These are phyloP conservation scores for Pythium oligandrum DNA, from an alignment of 352 stramenopile species.

Conservation along the genomic window DNA sequence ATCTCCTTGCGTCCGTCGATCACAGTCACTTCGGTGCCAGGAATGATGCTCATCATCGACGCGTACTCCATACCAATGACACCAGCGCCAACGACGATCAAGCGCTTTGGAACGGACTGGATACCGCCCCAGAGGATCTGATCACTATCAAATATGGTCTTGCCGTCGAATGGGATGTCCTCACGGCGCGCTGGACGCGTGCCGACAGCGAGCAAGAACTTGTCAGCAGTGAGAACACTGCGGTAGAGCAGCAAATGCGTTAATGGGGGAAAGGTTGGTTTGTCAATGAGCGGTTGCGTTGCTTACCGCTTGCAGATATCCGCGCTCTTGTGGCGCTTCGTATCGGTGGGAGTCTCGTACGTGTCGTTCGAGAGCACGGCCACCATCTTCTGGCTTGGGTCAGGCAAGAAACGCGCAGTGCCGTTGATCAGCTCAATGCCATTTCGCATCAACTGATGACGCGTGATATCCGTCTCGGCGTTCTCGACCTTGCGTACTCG, in stretches of 20 bases:
- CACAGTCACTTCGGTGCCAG: conserved; percentile 85
- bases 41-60: conserved; percentile 90
- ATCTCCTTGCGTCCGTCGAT: conserved; percentile 86
- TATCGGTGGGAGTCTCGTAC: conserved; percentile 74
- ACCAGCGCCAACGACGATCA: conserved; percentile 80
- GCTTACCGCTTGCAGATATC: conserved; percentile 82
- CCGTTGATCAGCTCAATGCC: conserved; percentile 75
- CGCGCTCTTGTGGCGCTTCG: conserved; percentile 60
- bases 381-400: conserved; percentile 67
- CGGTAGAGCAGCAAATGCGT: conserved; percentile 1
- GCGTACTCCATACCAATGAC: conserved; percentile 92
- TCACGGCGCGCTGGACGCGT: conserved; percentile 72
- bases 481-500: conserved; percentile 78
- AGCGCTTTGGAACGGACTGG: conserved; percentile 60
- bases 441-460: conserved; percentile 79
- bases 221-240: conserved; percentile 79
- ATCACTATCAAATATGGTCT: conserved; percentile 84
- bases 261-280: no score
- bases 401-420: conserved; percentile 70
- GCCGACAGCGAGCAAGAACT: conserved; percentile 83
- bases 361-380: conserved; percentile 81
- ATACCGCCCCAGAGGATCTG: conserved; percentile 81
- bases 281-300: neutral
- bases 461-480: conserved; percentile 83
- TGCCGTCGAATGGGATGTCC: conserved; percentile 85